Conservation (phyloP, 768 basidiomycete genomes). For the Lactarius deliciosus region DNA sequence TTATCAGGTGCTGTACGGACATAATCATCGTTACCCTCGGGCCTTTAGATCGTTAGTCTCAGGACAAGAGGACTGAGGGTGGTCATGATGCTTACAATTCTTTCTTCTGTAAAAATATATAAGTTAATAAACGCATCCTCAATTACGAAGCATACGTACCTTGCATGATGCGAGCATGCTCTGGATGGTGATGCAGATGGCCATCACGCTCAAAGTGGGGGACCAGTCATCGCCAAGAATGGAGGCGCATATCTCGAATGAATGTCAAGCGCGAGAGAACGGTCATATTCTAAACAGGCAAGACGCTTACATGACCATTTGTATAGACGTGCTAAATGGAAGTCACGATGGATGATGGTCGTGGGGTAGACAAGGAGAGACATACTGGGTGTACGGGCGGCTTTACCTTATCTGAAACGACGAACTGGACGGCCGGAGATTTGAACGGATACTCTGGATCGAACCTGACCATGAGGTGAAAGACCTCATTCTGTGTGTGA, state of each 20-base stretch:
- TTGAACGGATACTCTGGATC: conserved; percentile 82
- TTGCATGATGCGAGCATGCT: conserved; percentile 94
- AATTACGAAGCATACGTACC: conserved; percentile 43
- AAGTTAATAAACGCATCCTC: neutral
- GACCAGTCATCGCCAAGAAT: conserved; percentile 91
- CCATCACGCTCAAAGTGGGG: conserved; percentile 78
- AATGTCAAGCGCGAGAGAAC: conserved; percentile 18
- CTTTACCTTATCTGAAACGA: conserved; percentile 59
- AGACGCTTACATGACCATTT: conserved; percentile 69
- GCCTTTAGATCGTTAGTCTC: conserved; percentile 44
- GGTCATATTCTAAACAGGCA: conserved; percentile 3
- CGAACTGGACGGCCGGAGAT: conserved; percentile 84
- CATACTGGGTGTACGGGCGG: conserved; percentile 81
- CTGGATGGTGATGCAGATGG: conserved; percentile 83
- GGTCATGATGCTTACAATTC: conserved; percentile 53
- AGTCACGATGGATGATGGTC: conserved; percentile 13
- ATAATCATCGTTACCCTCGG: conserved; percentile 82
- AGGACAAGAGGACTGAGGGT: conserved; percentile 4
- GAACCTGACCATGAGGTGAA: conserved; percentile 80
- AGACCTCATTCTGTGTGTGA: conserved; percentile 62
- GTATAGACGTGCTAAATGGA: conserved; percentile 74
- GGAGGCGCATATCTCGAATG: conserved; percentile 78
- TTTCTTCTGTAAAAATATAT: conserved; percentile 42
- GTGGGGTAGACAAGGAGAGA: conserved; percentile 24
- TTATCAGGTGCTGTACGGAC: conserved; percentile 75